These are phyloP conservation scores for Pyrus communis DNA, from an alignment of 306 rosid species.

Conservation along the genomic window DNA sequence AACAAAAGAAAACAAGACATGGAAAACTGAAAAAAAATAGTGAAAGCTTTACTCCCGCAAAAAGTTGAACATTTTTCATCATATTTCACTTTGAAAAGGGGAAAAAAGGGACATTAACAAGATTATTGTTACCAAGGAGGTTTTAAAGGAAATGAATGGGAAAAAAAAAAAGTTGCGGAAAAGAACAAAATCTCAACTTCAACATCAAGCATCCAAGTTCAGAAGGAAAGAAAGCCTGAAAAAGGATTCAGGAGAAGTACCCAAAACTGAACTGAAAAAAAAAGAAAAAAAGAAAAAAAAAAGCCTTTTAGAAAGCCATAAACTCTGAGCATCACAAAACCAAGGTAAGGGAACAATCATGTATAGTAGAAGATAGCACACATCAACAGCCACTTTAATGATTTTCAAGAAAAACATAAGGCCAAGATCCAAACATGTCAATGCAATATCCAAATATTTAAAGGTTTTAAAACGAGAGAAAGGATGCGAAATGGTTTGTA, in stretches of 20 bases:
- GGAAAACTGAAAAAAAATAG: slow-evolving; percentile 1
- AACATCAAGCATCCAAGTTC: slow-evolving; percentile 49
- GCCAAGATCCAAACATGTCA: neutral
- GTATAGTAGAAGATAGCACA: slow-evolving; percentile 14
- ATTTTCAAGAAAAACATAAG: neutral
- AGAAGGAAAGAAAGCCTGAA: slow-evolving; percentile 36
- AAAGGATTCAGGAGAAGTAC: slow-evolving; percentile 43
- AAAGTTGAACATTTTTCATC: slow-evolving; percentile 3
- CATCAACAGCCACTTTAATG: neutral
- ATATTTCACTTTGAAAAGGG: neutral
- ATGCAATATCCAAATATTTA: neutral
- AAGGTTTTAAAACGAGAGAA: neutral
- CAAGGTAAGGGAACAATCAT: slow-evolving; percentile 22
- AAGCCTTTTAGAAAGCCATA: slow-evolving; percentile 32
- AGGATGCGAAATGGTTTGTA: neutral
- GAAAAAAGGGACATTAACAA: slow-evolving; percentile 15
- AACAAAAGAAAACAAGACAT: neutral
- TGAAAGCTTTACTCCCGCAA: neutral
- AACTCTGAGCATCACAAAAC: slow-evolving; percentile 38
- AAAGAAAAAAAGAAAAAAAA: slow-evolving; percentile 1
- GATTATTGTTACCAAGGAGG: slow-evolving; percentile 21
- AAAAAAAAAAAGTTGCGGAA: slow-evolving; percentile 16
- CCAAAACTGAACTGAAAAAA: slow-evolving; percentile 26
- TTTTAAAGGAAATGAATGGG: neutral
- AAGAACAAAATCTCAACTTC: slow-evolving; percentile 49